A percentile compares a stretch with the other conserved stretches of the same genome.
Conservation (phyloP, 148 eudicot species). For the Cornus kousa region DNA sequence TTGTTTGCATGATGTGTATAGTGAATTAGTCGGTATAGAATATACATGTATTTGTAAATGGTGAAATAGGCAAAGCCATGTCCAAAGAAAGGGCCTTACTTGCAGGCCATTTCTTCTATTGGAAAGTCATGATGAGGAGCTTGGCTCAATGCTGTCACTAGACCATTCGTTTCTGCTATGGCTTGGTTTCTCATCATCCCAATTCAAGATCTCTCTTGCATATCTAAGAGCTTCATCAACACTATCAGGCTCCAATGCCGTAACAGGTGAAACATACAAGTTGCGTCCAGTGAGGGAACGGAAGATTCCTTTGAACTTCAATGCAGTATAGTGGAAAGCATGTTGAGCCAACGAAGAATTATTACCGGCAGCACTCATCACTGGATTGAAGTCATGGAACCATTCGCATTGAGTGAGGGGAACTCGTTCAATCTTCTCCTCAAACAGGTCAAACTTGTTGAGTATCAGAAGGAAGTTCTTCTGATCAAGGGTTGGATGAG, state of each 20-base stretch:
- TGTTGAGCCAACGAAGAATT: constrained; percentile 57
- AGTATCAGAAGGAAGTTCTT: constrained; percentile 64
- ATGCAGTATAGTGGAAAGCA: constrained; percentile 64
- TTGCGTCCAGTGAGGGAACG: constrained; percentile 46
- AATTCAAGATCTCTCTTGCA: constrained; percentile 63
- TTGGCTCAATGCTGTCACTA: constrained; percentile 46
- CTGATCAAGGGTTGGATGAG: constrained; percentile 39
- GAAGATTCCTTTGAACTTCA: constrained; percentile 61
- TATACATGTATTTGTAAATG: neutral
- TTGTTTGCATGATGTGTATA: too few relatives aligned
- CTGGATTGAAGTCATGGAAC: constrained; percentile 74
- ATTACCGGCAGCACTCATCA: constrained; percentile 39
- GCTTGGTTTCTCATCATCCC: constrained; percentile 51
- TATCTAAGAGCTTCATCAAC: constrained; percentile 63
- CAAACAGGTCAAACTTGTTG: constrained; percentile 71
- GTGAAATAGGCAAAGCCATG: neutral
- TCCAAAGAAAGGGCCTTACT: neutral
- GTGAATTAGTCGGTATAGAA: too few relatives aligned
- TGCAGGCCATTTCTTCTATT: neutral
- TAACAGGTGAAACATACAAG: constrained; percentile 57
- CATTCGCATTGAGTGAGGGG: constrained; percentile 65
- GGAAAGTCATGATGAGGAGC: constrained; percentile 22
- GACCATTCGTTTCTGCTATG: constrained; percentile 38
- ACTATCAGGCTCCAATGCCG: constrained; percentile 56
- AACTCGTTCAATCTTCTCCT: constrained; percentile 57